phyloP scores from a whole-genome alignment of 148 eudicot genomes.

The Pharnaceum exiguum region DNA sequence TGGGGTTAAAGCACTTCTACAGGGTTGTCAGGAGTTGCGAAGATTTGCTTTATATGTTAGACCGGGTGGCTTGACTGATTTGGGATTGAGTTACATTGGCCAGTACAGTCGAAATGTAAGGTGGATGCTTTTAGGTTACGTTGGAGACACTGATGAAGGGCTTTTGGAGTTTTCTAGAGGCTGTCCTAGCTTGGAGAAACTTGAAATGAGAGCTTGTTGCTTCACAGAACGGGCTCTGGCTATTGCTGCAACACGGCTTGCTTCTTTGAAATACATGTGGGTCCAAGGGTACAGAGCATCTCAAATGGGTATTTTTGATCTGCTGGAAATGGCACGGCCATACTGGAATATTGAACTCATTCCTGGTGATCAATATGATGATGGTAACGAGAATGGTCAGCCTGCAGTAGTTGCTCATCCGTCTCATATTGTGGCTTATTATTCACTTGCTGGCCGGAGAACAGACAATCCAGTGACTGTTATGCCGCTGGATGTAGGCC shows the following conservation, averaged over 20 bases:
- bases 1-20: constrained; percentile 72
- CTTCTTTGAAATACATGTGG: constrained; percentile 84
- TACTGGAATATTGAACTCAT: constrained; percentile 87
- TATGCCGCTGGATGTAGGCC: constrained; percentile 37
- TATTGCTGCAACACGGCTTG: constrained; percentile 40
- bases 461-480: constrained; percentile 66
- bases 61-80: constrained; percentile 73
- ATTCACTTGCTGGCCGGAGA: constrained; percentile 82
- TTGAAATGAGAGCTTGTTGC: constrained; percentile 81
- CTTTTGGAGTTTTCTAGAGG: constrained; percentile 71
- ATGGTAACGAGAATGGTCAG: constrained; percentile 36
- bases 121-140: constrained; percentile 92
- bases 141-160: constrained; percentile 82
- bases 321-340: constrained; percentile 53
- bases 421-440: constrained; percentile 83
- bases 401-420: constrained; percentile 44
- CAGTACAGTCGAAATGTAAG: constrained; percentile 57
- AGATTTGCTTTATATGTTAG: constrained; percentile 84
- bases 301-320: constrained; percentile 31
- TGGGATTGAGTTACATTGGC: constrained; percentile 75
- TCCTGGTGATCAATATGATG: constrained; percentile 50
- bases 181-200: constrained; percentile 76
- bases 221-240: constrained; percentile 82
- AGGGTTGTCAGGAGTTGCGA: constrained; percentile 61
- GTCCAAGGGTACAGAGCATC: constrained; percentile 78